Base-by-base conservation (phyloP, 768 basidiomycete genomes). In the Rhodosporidiobolus sp. region DNA sequence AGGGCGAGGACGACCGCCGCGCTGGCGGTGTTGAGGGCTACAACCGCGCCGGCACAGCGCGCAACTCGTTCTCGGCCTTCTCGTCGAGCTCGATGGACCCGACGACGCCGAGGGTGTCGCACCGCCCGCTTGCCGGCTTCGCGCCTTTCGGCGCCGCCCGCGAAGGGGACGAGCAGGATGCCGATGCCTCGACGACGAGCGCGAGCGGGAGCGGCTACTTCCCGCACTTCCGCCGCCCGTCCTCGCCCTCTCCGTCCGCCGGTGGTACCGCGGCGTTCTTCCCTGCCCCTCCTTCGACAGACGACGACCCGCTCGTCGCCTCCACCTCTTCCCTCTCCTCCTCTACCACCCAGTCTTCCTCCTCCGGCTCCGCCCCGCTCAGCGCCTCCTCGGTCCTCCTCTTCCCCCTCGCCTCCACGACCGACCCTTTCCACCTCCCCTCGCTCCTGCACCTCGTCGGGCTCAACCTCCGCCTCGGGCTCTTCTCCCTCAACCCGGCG, bases 401-500 rank as follows among this genome's bases (percentile, higher is more conserved):
- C 56, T 28, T 74, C 19, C 34, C 54, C 11, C 38, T 43, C 38
- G 38, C 43, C 16, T 20, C 30, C 1, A 38, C 52, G 0, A 20
- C 17, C 9, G 69, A 74, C 32, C 73, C 73, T 0, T 74, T 74
- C 63, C 69, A 74, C 52, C 53, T 74, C 24, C 73, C 73, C 9
- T 56, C 61, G 7, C 61, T 74, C 34, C 61, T 74, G 0, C 69
- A 63, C 61, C 73, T 74, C 57, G 73, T 74, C 24, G 73, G 73
- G 9, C 65, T 74, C 61, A 74, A 74, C 48, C 53, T 74, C 14
- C 65, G 73, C 17, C 73, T 74, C 53, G 61, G 61, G 8, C 19
- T 74, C 28, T 62, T 67, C 24, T 59, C 55, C 0, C n/a, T 46
- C 30, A n/a, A n/a, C n/a, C n/a, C n/a, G n/a, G n/a, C n/a, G n/a